Evolutionary conservation across 2,329 filamentous ascomycete species (phyloP).

Genomic region (Penicillium sp.): DNA sequence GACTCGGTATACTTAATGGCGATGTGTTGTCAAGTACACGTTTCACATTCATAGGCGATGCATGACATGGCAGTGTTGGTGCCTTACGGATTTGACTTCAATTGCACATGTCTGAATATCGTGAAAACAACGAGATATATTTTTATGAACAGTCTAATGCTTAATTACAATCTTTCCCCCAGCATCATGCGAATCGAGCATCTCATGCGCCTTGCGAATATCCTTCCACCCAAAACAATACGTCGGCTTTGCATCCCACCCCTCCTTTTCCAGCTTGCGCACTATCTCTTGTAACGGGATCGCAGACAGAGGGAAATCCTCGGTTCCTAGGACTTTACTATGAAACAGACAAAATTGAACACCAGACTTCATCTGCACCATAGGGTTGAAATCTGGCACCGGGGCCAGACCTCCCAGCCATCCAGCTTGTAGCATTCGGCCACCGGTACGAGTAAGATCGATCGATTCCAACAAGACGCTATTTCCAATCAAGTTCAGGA

Average conservation of each 20-base stretch:
- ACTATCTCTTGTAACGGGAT: conserved; percentile 40
- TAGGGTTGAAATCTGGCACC: conserved; percentile 47
- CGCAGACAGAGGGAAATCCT: conserved; percentile 29
- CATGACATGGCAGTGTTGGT: no score
- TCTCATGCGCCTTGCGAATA: background rate
- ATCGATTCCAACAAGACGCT: conserved; percentile 37
- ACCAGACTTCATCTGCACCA: conserved; percentile 43
- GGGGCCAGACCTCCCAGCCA: conserved; percentile 41
- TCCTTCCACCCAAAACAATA: background rate
- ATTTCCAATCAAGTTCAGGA: conserved; percentile 40
- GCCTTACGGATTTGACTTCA: no score
- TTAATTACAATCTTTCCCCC: conserved; percentile 4
- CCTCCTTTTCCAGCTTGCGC: conserved; percentile 31
- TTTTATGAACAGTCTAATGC: no score
- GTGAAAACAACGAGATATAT: no score
- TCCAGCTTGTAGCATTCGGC: conserved; percentile 36
- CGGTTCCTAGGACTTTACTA: conserved; percentile 33
- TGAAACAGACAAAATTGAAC: conserved; percentile 47
- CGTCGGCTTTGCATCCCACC: conserved; percentile 16
- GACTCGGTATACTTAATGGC: no score
- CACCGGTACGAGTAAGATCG: conserved; percentile 30
- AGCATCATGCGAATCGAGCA: conserved; percentile 1
- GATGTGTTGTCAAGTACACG: no score
- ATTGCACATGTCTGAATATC: no score
- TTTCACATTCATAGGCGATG: no score